Evolutionary conservation across 192 early-diverging fungal species (phyloP).

Genomic region (Funneliformis geosporum): DNA sequence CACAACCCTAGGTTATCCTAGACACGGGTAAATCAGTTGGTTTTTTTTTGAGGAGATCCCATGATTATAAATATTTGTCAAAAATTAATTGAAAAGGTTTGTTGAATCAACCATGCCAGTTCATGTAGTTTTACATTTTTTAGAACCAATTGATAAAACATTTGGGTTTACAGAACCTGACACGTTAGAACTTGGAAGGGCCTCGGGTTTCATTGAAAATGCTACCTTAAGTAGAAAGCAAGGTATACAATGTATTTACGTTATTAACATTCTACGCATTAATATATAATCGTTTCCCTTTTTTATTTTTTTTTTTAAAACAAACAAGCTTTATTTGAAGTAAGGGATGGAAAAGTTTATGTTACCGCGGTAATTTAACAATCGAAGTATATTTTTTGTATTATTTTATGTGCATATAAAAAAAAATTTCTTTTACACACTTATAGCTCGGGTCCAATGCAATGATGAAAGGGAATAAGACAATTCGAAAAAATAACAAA

Average conservation of each 20-base stretch:
- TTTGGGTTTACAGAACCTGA: constrained; percentile 13
- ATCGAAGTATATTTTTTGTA: neutral
- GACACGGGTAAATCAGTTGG: too few relatives aligned
- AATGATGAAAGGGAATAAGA: constrained; percentile 12
- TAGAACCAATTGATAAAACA: constrained; percentile 9
- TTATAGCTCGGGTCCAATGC: constrained; percentile 8
- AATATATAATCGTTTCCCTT: neutral
- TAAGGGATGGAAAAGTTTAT: constrained; percentile 17
- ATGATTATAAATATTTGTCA: too few relatives aligned
- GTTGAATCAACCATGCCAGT: neutral
- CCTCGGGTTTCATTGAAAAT: neutral
- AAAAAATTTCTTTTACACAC: neutral
- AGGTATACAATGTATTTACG: neutral
- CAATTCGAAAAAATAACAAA: constrained; percentile 19
- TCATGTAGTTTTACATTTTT: neutral
- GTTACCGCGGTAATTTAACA: neutral
- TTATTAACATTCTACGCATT: neutral
- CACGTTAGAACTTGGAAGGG: neutral
- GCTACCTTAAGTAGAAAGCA: neutral
- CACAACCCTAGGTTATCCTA: too few relatives aligned
- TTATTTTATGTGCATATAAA: neutral
- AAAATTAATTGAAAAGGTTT: too few relatives aligned
- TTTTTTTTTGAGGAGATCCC: too few relatives aligned
- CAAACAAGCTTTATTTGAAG: neutral
- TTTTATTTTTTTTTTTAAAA: too few relatives aligned